phyloP scores from a whole-genome alignment of 2,329 filamentous ascomycete genomes.

The Talaromyces sp. region DNA sequence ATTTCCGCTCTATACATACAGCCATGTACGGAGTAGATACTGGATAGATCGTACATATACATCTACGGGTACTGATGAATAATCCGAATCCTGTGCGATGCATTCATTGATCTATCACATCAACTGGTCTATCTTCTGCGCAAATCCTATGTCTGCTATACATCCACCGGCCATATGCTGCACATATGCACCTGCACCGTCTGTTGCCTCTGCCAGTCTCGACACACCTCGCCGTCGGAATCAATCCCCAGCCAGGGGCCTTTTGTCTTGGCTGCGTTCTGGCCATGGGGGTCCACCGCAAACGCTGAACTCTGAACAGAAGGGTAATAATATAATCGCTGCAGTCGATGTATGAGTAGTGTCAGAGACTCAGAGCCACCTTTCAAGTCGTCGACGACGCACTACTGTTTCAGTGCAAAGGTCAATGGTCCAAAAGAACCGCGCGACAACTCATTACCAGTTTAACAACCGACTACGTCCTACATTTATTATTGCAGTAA shows the following conservation, averaged over 20 bases:
- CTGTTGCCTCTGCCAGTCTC: not conserved
- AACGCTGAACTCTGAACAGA: no score
- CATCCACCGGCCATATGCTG: not conserved
- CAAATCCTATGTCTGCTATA: not conserved
- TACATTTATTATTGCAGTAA: not conserved
- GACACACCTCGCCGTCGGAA: not conserved
- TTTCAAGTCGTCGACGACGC: not conserved
- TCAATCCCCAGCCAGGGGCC: not conserved
- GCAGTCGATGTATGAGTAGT: not conserved
- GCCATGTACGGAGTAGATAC: not conserved
- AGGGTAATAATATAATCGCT: not conserved
- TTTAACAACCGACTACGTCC: no score
- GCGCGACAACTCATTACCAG: no score
- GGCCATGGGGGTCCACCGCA: no score
- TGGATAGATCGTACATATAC: no score
- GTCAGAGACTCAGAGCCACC: not conserved
- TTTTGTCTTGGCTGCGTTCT: not conserved
- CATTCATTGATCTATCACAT: not conserved
- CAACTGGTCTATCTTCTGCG: no score
- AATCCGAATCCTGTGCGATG: not conserved
- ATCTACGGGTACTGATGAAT: not conserved
- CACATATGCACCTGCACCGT: not conserved
- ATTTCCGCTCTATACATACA: no score
- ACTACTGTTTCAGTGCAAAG: not conserved
- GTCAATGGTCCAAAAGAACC: no score